Base-by-base conservation (phyloP, 441 rosid species). In the Eutrema salsugineum region DNA sequence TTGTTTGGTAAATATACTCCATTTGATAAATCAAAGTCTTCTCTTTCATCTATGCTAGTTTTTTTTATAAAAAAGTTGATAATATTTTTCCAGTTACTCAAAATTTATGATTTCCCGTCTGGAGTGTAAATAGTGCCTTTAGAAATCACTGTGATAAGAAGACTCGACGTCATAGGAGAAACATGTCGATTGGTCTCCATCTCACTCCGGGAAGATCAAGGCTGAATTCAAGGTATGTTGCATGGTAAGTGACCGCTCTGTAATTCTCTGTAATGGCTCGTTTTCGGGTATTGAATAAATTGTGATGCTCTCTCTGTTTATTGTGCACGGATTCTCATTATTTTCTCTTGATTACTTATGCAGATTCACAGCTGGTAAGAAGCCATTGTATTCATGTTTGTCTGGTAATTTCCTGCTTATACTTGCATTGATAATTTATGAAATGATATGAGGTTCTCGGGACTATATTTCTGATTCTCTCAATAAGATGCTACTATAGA, bases 1-100 rank as follows among this genome's bases (percentile, higher is more conserved):
- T 6, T 51, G 9, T 50, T 59, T 7, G 57, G 68, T 75, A 53
- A 51, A 75, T 67, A 42, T 68, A 60, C 62, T 51, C 15, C 63
- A 15, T 50, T 16, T 54, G 59, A 22, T 0, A 30, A n/a, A 11
- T 28, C 62, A 38, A 30, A 16, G 27, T 36, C 32, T 11, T 42
- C 1, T 40, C 27, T 33, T 53, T 63, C 48, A 49, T 50, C 5
- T 35, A 33, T 53, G 22, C 58, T 44, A 16, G 9, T 11, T 33
- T 42, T 36, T 20, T 36, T 32, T 32, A 0, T 0, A 54, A 24
- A 54, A 24, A 8, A 2, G 40, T 16, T 6, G 15, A 11, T 33
- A 19, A 63, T 32, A 12, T 33, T 10, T 22, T 69, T 20, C 22
- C 35, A 6, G 71, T 33, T 56, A 46, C 32, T 33, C 22, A 24